Evolutionary conservation across 2,329 filamentous ascomycete genomes (phyloP).

Genomic region (Phyllosticta capitalensis): DNA sequence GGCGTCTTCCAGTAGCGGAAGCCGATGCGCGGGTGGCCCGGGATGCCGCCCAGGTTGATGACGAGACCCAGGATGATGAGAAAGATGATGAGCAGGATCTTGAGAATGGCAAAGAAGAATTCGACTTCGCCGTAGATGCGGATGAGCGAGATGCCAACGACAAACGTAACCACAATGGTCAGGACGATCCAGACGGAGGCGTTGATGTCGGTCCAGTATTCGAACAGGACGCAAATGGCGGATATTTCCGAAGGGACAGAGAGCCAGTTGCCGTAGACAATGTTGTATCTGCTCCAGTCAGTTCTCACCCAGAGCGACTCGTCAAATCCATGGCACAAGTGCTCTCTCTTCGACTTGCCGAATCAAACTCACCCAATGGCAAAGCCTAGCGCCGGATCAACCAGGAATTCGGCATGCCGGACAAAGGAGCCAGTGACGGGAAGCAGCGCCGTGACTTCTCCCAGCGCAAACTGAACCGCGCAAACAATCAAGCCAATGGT

Average conservation of each 20-base stretch:
- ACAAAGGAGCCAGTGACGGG: conserved; percentile 44
- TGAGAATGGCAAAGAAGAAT: conserved; percentile 38
- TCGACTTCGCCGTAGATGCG: conserved; percentile 34
- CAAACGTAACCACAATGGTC: conserved; percentile 24
- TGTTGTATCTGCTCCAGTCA: conserved; percentile 6
- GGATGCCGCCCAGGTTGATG: conserved; percentile 38
- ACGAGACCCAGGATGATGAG: conserved; percentile 38
- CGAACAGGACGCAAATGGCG: conserved; percentile 21
- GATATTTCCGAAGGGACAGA: conserved; percentile 24
- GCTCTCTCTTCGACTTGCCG: too few relatives aligned
- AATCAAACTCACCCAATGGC: conserved; percentile 17
- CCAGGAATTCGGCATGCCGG: conserved; percentile 41
- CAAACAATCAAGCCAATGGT: conserved; percentile 43
- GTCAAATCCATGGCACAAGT: background rate
- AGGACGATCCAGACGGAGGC: conserved; percentile 25
- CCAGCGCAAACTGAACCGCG: conserved; percentile 42
- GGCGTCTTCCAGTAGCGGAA: conserved; percentile 37
- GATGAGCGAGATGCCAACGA: conserved; percentile 22
- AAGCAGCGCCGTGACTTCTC: conserved; percentile 42
- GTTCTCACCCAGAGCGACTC: background rate
- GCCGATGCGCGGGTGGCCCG: conserved; percentile 31
- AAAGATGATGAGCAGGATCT: conserved; percentile 38
- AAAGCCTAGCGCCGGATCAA: conserved; percentile 37
- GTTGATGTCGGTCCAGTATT: conserved; percentile 24
- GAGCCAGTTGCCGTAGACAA: conserved; percentile 20